Evolutionary conservation across 176 grass and related monocot genomes (phyloP).

Genomic region (Luzula sylvatica): DNA sequence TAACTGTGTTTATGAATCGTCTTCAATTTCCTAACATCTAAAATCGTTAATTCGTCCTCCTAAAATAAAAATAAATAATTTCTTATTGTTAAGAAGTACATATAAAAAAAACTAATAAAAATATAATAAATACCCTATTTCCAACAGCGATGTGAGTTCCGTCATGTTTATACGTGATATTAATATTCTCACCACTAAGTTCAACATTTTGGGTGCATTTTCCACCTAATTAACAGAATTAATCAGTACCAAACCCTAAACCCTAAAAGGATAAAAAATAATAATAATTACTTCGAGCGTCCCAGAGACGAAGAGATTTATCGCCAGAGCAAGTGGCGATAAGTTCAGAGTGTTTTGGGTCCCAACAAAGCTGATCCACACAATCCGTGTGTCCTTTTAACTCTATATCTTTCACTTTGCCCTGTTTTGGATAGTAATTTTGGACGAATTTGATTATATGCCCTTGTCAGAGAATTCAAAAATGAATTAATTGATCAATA

Average conservation of each 20-base stretch:
- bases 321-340: constrained; percentile 97
- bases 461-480: background rate
- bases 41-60: constrained; percentile 95
- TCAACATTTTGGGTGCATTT: constrained; percentile 78
- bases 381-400: constrained; percentile 94
- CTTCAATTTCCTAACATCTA: constrained; percentile 88
- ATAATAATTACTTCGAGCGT: constrained; percentile 77
- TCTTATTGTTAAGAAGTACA: background rate
- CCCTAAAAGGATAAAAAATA: background rate
- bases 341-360: constrained; percentile 90
- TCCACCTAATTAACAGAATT: constrained; percentile 50
- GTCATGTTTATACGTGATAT: constrained; percentile 96
- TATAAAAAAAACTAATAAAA: constrained; percentile 1
- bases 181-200: constrained; percentile 98
- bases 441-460: constrained; percentile 7
- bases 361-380: constrained; percentile 99
- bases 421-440: constrained; percentile 37
- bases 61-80: constrained; percentile 27
- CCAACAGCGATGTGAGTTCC: constrained; percentile 93
- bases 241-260: constrained; percentile 1
- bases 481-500: constrained; percentile 44
- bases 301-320: constrained; percentile 93
- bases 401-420: constrained; percentile 95
- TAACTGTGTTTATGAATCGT: constrained; percentile 49
- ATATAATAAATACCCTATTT: constrained; percentile 65